Percentiles rank a stretch among this genome's conserved stretches.
Conservation (phyloP, 148 eudicot species). For the Simmondsia chinensis region DNA sequence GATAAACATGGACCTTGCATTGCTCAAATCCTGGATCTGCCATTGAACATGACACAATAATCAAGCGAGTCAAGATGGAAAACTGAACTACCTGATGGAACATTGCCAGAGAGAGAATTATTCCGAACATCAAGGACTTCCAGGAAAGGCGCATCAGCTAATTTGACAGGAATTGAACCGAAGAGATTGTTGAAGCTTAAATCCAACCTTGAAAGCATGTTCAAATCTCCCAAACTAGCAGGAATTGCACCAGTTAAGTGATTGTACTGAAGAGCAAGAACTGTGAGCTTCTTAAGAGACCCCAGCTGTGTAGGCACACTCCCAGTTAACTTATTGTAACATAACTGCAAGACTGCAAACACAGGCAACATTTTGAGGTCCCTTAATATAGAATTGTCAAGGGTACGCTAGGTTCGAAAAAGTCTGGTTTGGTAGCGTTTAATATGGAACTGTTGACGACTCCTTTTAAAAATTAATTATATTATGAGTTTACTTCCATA, state of each 20-base stretch:
- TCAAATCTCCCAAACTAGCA: conserved; percentile 67
- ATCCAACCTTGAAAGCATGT: conserved; percentile 60
- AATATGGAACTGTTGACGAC: no score
- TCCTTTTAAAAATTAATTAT: no score
- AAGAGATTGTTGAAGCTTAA: conserved; percentile 67
- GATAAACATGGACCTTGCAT: no score
- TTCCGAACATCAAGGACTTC: conserved; percentile 59
- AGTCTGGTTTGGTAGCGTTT: no score
- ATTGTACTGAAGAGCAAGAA: conserved; percentile 74
- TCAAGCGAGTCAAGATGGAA: neutral
- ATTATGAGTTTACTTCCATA: no score
- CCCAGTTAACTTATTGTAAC: conserved; percentile 72
- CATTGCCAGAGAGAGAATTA: conserved; percentile 74
- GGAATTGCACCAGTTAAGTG: conserved; percentile 75
- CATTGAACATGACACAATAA: neutral
- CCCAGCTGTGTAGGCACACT: conserved; percentile 72
- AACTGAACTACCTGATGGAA: conserved; percentile 56
- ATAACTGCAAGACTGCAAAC: conserved; percentile 69
- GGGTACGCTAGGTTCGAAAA: no score
- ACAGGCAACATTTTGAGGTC: conserved; percentile 10
- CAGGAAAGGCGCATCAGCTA: conserved; percentile 55
- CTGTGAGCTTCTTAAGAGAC: conserved; percentile 60
- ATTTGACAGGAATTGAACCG: conserved; percentile 68
- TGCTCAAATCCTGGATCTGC: no score
- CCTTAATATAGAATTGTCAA: no score